These are phyloP conservation scores for Epichloe glyceriae DNA, from an alignment of 2,329 filamentous ascomycete species.

Conservation along the genomic window DNA sequence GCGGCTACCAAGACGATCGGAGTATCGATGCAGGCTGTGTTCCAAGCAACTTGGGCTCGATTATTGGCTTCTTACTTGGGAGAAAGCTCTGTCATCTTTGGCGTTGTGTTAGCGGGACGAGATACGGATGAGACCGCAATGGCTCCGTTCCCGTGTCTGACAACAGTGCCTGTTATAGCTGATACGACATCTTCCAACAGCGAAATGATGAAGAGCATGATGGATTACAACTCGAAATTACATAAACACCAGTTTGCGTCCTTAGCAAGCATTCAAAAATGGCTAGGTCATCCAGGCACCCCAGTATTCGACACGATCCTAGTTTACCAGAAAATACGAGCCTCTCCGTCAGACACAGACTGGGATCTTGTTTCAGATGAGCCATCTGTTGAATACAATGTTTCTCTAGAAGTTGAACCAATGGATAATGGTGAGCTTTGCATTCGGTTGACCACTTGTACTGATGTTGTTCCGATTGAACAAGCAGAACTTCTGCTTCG, in stretches of 20 bases:
- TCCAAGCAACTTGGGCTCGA: conserved; percentile 67
- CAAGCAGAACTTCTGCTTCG: conserved; percentile 55
- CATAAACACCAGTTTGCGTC: conserved; percentile 61
- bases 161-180: conserved; percentile 64
- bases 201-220: conserved; percentile 47
- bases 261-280: conserved; percentile 58
- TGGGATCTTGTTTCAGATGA: conserved; percentile 55
- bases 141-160: conserved; percentile 65
- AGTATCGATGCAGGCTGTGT: conserved; percentile 63
- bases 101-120: conserved; percentile 67
- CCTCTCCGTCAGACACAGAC: conserved; percentile 15
- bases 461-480: conserved; percentile 49
- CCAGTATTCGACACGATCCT: conserved; percentile 75
- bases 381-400: conserved; percentile 60
- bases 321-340: conserved; percentile 57
- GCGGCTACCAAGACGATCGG: conserved; percentile 39
- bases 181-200: conserved; percentile 38
- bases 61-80: conserved; percentile 66
- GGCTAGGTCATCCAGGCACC: conserved; percentile 51
- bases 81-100: conserved; percentile 62
- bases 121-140: conserved; percentile 44
- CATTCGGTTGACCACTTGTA: conserved; percentile 54
- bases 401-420: conserved; percentile 70
- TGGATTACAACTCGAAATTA: conserved; percentile 50
- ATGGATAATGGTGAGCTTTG: conserved; percentile 31